Base-by-base conservation (phyloP, 208 protist species). In the Novymonas esmeraldas region DNA sequence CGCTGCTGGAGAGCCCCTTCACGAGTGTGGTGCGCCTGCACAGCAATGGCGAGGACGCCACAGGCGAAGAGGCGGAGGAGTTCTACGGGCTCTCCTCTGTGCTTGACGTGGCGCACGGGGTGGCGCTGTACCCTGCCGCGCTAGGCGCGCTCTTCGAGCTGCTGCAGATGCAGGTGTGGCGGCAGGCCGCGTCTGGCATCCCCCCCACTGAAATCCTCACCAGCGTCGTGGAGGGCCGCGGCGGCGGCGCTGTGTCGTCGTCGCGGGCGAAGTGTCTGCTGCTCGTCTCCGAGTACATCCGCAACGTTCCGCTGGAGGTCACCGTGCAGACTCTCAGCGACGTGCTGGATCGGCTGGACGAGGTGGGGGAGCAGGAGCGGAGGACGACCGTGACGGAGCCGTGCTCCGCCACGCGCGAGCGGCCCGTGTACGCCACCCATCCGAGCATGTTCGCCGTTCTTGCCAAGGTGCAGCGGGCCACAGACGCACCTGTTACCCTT, bases 401-500 rank as follows among this genome's bases (percentile, higher is more conserved):
- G 28, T 22, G 31, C 2, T 36, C 51, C 22, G 52, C 68, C n/a
- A 67, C 68, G 24, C 65, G 67, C 55, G 58, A 73, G 26, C 45
- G 50, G 14, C 66, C 73, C 14, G 71, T 93, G 6, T 77, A 62
- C 14, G 69, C 78, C 20, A 78, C 75, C 6, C 79, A 79, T 18
- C 78, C 82, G 1, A 85, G 82, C 67, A 86, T 94, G 77, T 89
- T 89, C 67, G 87, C 85, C 5, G 64, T 96, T n/a, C 77, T 96
- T 11, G 88, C 91, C 14, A 96, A 96, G 64, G 81, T 96, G 36
- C 91, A 96, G 61, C 84, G 89, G 26, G 77, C 84, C n/a, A 80
- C 82, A 10, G 82, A 93, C 50, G 73, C 74, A 2, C 75, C 84
- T n/a, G 80, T 55, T 28, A 68, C 74, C 34, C 42, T 59, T 49